phyloP scores from a whole-genome alignment of 139 green algal species.

The Haematococcus lacustris region DNA sequence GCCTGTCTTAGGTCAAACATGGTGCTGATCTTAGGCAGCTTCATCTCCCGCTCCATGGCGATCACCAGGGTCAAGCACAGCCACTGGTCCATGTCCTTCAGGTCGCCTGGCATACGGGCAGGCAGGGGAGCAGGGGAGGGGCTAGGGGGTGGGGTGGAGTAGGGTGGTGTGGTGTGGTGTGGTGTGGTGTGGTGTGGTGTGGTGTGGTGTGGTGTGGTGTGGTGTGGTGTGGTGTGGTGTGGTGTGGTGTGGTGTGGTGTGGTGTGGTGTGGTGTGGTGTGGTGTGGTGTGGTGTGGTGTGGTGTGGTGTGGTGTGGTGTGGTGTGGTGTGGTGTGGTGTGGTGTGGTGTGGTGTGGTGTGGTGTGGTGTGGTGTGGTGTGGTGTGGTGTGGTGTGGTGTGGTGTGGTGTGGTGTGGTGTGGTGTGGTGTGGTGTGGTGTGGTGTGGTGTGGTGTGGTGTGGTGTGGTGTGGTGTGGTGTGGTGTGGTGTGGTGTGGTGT shows the following conservation, averaged over 20 bases:
- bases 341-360: too few species aligned
- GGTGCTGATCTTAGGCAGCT: conserved; percentile 53
- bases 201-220: not conserved
- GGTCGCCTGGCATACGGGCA: not conserved
- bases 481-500: not conserved
- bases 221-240: too few species aligned
- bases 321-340: not conserved
- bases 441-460: not conserved
- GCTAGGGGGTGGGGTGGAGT: not conserved
- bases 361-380: too few species aligned
- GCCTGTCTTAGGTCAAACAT: conserved; percentile 19
- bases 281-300: not conserved
- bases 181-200: not conserved
- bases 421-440: not conserved
- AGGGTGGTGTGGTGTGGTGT: not conserved
- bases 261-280: not conserved
- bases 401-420: not conserved
- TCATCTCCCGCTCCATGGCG: conserved; percentile 58
- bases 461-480: not conserved
- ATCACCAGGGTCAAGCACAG: conserved; percentile 78
- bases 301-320: not conserved
- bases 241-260: too few species aligned
- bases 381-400: not conserved
- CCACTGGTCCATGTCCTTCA: conserved; percentile 40
- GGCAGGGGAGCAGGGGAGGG: not conserved